These are phyloP conservation scores for Melastoma malabathricum DNA, from an alignment of 345 rosid genomes.

Conservation along the genomic window DNA sequence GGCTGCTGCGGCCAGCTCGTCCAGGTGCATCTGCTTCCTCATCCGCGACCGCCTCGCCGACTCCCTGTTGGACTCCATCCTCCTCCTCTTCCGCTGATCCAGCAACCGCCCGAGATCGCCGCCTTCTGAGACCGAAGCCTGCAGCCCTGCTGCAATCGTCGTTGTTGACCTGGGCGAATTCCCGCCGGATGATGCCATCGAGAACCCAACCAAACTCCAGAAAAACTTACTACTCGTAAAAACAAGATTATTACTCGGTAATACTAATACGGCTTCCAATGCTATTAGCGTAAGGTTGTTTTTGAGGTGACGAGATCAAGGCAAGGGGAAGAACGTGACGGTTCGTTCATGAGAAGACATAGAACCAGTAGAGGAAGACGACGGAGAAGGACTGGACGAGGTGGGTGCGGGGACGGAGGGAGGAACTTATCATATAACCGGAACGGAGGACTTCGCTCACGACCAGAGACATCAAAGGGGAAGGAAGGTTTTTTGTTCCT, in stretches of 20 bases:
- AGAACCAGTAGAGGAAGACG: constrained; percentile 94
- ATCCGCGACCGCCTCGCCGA: constrained; percentile 82
- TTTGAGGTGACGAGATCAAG: neutral
- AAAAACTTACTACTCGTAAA: no score
- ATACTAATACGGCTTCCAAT: no score
- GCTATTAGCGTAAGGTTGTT: no score
- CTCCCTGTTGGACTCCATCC: constrained; percentile 21
- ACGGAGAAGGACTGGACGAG: constrained; percentile 99
- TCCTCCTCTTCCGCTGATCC: constrained; percentile 59
- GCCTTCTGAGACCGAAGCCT: constrained; percentile 48
- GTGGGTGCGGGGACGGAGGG: constrained; percentile 81
- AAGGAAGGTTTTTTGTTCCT: neutral
- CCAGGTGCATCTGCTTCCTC: constrained; percentile 74
- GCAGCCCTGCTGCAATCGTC: constrained; percentile 19
- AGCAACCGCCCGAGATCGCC: constrained; percentile 22
- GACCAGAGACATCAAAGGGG: constrained; percentile 70
- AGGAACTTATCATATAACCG: constrained; percentile 74
- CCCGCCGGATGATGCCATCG: constrained; percentile 60
- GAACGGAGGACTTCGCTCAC: constrained; percentile 77
- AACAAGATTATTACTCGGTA: no score
- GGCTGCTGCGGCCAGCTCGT: constrained; percentile 50
- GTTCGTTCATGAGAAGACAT: constrained; percentile 58
- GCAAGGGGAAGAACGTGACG: neutral
- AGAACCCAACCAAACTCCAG: neutral
- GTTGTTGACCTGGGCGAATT: constrained; percentile 30